Base-by-base conservation (phyloP, 2,329 filamentous ascomycete species). In the Paraconiothyrium sp. region DNA sequence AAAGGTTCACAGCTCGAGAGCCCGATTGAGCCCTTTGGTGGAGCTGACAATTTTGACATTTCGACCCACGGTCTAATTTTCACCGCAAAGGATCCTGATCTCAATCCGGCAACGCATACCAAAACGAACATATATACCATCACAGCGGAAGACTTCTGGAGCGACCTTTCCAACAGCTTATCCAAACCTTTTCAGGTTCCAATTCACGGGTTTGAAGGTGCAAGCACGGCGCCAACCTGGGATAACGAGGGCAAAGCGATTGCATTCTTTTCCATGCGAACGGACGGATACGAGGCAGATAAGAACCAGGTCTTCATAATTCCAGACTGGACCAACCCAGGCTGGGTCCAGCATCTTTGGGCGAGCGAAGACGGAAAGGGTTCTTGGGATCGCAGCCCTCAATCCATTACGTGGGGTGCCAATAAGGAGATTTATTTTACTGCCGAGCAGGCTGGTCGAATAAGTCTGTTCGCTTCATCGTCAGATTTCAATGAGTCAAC, bases 121-220 rank as follows among this genome's bases (percentile, higher is more conserved):
- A 94, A 94, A 71, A 90, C 90, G 0, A 91, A 95, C 72, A 85
- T 96, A 35, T 97, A 95, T 78, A 87, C 90, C 50, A 83, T 90
- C 1, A 85, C 89, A 0, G 81, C 93, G 35, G 81, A 83, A 54
- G 86, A 84, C 4, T 93, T 90, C 72, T 76, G 73, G 74, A 61
- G 66, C 20, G 59, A 69, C 9, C 52, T 72, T 1, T 62, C 63
- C 3, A 49, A 63, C 13, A 57, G 56, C 3, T 24, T 64, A 9
- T 62, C 67, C 4, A 44, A 68, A 37, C 88, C 84, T 4, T 84
- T 82, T 72, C 80, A 85, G 57, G 82, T 87, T 58, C 83, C 84
- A 74, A 90, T 87, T 24, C 85, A 83, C 59, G 80, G 72, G 75
- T 91, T 72, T 79, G 83, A 83, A 62, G 91, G 91, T 7, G 92